These are phyloP conservation scores for Spongospora subterranea DNA, from an alignment of 208 protist species.

Conservation along the genomic window DNA sequence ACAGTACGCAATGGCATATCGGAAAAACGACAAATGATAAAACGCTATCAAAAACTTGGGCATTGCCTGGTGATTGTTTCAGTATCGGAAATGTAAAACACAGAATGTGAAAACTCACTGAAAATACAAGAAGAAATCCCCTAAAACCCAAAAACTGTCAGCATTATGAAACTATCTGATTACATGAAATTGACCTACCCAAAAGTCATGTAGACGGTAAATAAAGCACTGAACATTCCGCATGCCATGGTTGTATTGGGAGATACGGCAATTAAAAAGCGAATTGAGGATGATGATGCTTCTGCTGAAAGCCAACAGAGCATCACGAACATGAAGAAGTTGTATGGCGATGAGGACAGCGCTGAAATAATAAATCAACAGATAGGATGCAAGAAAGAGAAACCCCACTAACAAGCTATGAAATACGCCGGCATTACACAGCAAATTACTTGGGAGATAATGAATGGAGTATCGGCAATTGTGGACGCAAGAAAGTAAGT, in stretches of 20 bases:
- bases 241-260: not conserved
- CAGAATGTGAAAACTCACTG: not conserved
- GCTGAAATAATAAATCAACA: not conserved
- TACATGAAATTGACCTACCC: too few relatives aligned
- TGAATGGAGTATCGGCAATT: slow-evolving; percentile 32
- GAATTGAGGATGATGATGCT: not conserved
- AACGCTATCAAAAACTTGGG: slow-evolving; percentile 1
- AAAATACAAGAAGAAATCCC: slow-evolving; percentile 27
- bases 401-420: not conserved
- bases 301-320: not conserved
- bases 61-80: slow-evolving; percentile 32
- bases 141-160: too few relatives aligned
- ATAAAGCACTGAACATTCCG: not conserved
- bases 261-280: not conserved
- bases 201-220: not conserved
- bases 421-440: slow-evolving; percentile 27
- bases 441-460: slow-evolving; percentile 5
- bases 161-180: too few relatives aligned
- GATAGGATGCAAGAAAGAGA: not conserved
- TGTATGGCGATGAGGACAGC: slow-evolving; percentile 30
- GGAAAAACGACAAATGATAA: slow-evolving; percentile 8
- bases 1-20: not conserved
- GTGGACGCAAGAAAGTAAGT: not conserved
- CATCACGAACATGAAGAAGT: not conserved
- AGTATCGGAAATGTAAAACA: too few relatives aligned